Evolutionary conservation across 2,329 filamentous ascomycete genomes (phyloP).

Genomic region (Colletotrichum destructivum): DNA sequence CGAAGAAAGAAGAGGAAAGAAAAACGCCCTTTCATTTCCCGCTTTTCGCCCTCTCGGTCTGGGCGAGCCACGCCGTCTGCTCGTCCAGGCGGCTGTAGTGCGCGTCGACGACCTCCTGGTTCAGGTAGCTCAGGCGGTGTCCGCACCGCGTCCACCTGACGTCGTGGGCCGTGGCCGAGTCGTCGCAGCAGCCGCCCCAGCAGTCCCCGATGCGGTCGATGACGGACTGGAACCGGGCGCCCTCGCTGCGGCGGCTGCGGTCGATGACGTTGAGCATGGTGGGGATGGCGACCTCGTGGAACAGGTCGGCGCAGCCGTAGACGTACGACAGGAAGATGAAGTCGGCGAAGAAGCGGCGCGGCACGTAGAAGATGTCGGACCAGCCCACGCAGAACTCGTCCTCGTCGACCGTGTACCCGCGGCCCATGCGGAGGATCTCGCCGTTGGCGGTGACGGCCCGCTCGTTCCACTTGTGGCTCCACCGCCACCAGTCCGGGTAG

Average conservation of each 20-base stretch:
- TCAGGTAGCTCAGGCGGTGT: conserved; percentile 41
- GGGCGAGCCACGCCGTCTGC: conserved; percentile 35
- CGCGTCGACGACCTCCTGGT: conserved; percentile 40
- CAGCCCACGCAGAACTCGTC: conserved; percentile 51
- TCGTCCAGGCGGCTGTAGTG: conserved; percentile 40
- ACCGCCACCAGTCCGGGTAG: conserved; percentile 46
- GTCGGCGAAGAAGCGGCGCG: conserved; percentile 51
- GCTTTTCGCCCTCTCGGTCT: background rate
- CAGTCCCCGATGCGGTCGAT: conserved; percentile 43
- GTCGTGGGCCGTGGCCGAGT: conserved; percentile 40
- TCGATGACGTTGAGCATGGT: conserved; percentile 52
- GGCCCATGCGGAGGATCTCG: conserved; percentile 25
- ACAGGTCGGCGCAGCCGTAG: conserved; percentile 45
- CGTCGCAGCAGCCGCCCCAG: conserved; percentile 43
- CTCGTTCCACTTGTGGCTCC: conserved; percentile 38
- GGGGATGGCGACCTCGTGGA: conserved; percentile 52
- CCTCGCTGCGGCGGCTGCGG: conserved; percentile 41
- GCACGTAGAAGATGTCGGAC: conserved; percentile 54
- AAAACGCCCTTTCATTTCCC: conserved; percentile 1
- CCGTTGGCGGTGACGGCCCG: conserved; percentile 40
- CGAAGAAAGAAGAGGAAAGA: background rate
- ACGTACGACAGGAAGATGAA: conserved; percentile 48
- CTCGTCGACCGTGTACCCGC: conserved; percentile 30
- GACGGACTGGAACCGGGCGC: conserved; percentile 26
- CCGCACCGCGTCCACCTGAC: conserved; percentile 41